Percentiles rank a stretch among this genome's conserved stretches.
phyloP scores from a whole-genome alignment of 768 basidiomycete genomes.

The Phlebiopsis flavidoalba region DNA sequence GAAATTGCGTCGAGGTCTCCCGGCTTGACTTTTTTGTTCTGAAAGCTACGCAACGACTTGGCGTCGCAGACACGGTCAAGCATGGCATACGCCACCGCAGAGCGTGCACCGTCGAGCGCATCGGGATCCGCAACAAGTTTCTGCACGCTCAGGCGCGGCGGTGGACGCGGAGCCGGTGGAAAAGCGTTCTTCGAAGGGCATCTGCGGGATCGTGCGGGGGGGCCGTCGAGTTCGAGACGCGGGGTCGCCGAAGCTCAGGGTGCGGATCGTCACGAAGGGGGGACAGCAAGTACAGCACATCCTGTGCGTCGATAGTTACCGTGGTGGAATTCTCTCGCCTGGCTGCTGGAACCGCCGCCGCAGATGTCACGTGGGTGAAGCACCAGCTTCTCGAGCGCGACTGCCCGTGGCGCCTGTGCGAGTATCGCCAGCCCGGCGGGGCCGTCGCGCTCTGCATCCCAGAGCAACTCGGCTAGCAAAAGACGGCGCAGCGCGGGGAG shows the following conservation, averaged over 20 bases:
- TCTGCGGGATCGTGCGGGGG: background rate
- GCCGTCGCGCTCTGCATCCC: background rate
- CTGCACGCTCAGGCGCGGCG: background rate
- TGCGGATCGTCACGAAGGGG: background rate
- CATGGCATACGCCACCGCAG: background rate
- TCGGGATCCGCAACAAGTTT: background rate
- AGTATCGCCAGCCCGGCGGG: background rate
- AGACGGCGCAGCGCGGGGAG: background rate
- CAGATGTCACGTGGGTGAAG: background rate
- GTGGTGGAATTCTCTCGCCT: background rate
- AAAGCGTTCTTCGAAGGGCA: background rate
- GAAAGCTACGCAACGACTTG: background rate
- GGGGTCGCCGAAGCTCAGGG: background rate
- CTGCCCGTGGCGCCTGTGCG: too few species aligned
- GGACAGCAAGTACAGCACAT: background rate
- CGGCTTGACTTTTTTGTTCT: background rate
- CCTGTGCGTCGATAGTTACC: slow-evolving; percentile 2
- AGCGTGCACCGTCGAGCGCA: background rate
- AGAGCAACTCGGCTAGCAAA: background rate
- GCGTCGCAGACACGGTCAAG: background rate
- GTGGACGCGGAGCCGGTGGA: background rate
- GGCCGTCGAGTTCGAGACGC: background rate
- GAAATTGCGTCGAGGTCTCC: background rate
- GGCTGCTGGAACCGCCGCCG: background rate
- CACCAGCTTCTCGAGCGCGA: background rate